Evolutionary conservation across 2,329 filamentous ascomycete species (phyloP), one percentile per base, ranked within the genome.

Genomic region (Ophiocordyceps robertsii): DNA sequence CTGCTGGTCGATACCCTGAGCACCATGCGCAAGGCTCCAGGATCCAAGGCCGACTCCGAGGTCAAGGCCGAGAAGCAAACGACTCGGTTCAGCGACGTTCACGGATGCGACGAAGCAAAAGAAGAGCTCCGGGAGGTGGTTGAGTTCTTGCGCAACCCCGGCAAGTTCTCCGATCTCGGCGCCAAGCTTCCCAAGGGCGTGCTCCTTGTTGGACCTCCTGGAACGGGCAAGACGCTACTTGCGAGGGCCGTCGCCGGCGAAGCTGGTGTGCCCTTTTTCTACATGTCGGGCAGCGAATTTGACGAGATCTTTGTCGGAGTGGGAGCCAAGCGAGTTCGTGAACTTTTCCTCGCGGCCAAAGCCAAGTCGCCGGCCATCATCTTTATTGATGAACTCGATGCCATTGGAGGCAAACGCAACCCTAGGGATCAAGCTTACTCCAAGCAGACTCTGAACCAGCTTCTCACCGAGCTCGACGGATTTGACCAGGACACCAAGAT

Each of bases 281-380:
- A 95, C 73, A 96, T 98, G 90, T 98, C 92, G 56, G 92, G 92
- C 40, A 94, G 87, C 45, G 92, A 98, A 61, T 98, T 98, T 58
- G 92, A 98, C 56, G 92, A 98, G 64, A 83, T 98, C 41, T 98
- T 95, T 56, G 93, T 98, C 31, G 92, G 92, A 58, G 92, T 98
- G 42, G 88, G 89, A 57, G 88, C 88, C 38, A 95, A 98, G 71
- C 84, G 92, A 56, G 90, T 98, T 39, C 86, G 92, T 45, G 92
- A 95, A 48, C 75, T 95, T n/a, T 94, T 95, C 61, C 67, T 72
- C 38, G 79, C 84, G 43, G 90, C 90, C 49, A 85, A 88, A 51
- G 63, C 72, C 49, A 95, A 96, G 67, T 81, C 88, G 3, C 90
- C 90, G 24, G 77, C 86, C 14, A 98, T 98, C 62, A 83, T 96